phyloP scores from a whole-genome alignment of 1,284 basidiomycete genomes.

The Pseudozyma sp. region DNA sequence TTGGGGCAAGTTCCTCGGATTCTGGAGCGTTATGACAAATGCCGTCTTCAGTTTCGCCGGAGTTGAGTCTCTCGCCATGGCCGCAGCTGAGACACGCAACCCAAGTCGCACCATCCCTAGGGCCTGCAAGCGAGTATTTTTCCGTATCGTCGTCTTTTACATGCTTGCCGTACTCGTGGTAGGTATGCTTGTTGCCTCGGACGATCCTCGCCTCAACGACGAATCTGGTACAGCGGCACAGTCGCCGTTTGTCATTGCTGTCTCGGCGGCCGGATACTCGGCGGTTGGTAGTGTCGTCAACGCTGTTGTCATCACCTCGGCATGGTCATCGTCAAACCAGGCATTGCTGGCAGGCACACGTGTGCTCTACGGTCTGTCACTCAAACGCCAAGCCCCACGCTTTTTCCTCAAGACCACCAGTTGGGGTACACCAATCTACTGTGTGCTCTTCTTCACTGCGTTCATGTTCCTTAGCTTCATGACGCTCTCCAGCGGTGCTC shows the following conservation, averaged over 20 bases:
- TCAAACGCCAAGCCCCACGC: conserved; percentile 79
- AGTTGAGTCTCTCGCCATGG: conserved; percentile 75
- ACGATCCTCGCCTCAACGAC: conserved; percentile 47
- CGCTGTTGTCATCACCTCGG: conserved; percentile 80
- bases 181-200: conserved; percentile 81
- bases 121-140: conserved; percentile 74
- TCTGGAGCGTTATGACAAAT: conserved; percentile 61
- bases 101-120: conserved; percentile 49
- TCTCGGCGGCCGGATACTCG: conserved; percentile 67
- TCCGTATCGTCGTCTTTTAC: conserved; percentile 80
- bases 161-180: conserved; percentile 73
- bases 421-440: conserved; percentile 80
- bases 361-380: conserved; percentile 78
- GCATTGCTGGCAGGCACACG: conserved; percentile 85
- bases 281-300: conserved; percentile 75
- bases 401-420: conserved; percentile 78
- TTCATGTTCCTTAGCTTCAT: conserved; percentile 79
- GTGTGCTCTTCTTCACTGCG: conserved; percentile 76
- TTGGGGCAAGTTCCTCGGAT: conserved; percentile 73
- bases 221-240: conserved; percentile 42
- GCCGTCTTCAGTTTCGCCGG: conserved; percentile 85
- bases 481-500: conserved; percentile 68
- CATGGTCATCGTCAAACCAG: conserved; percentile 85
- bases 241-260: conserved; percentile 68
- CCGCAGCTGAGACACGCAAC: conserved; percentile 55